Conservation (phyloP, 2,329 filamentous ascomycete species). For the Clarireedia paspali region DNA sequence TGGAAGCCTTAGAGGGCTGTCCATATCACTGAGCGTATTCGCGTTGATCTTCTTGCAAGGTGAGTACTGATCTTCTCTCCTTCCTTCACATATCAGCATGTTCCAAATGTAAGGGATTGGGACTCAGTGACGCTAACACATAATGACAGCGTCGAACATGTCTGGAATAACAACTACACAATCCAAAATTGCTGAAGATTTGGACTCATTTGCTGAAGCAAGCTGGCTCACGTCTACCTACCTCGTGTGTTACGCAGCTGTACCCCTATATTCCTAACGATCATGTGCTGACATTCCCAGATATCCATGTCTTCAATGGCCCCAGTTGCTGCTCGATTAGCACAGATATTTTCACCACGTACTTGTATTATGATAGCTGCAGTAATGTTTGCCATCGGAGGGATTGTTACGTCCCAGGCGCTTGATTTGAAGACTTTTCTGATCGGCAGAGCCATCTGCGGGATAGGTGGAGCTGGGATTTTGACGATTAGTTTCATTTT, state of each 20-base stretch:
- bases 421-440: slow-evolving; percentile 55
- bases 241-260: slow-evolving; percentile 36
- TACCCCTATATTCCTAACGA: background rate
- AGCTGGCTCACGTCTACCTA: slow-evolving; percentile 80
- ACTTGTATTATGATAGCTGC: slow-evolving; percentile 56
- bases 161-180: slow-evolving; percentile 77
- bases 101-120: background rate
- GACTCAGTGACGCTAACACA: background rate
- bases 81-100: too few relatives aligned
- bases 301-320: slow-evolving; percentile 51
- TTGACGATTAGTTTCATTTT: slow-evolving; percentile 69
- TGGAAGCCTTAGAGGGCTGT: slow-evolving; percentile 29
- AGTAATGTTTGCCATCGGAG: slow-evolving; percentile 51
- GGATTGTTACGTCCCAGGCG: slow-evolving; percentile 56
- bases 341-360: slow-evolving; percentile 65
- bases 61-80: slow-evolving; percentile 22
- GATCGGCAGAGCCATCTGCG: slow-evolving; percentile 58
- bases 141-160: slow-evolving; percentile 49
- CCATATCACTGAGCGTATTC: slow-evolving; percentile 47
- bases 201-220: slow-evolving; percentile 63
- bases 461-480: slow-evolving; percentile 62
- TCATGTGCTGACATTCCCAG: slow-evolving; percentile 27
- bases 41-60: slow-evolving; percentile 54
- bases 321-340: slow-evolving; percentile 64
- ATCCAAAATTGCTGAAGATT: slow-evolving; percentile 64